phyloP scores from a whole-genome alignment of 805 yeast genomes.

The Saccharomycopsis sp. region DNA sequence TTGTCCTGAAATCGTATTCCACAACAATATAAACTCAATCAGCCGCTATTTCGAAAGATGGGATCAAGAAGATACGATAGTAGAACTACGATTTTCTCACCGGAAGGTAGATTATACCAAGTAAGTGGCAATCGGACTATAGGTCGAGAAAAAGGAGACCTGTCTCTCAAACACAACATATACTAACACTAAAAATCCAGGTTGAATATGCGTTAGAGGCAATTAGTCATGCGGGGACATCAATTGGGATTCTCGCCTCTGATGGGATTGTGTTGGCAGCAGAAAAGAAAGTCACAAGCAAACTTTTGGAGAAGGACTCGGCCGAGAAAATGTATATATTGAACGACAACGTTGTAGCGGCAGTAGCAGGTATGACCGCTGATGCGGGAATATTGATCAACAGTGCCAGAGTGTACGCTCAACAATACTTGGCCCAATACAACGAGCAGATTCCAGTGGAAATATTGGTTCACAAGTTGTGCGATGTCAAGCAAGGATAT shows the following conservation, averaged over 20 bases:
- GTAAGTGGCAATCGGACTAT: constrained; percentile 31
- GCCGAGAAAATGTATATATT: constrained; percentile 88
- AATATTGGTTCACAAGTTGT: constrained; percentile 75
- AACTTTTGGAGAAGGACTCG: constrained; percentile 86
- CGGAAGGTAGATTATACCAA: constrained; percentile 97
- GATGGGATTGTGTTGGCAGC: constrained; percentile 93
- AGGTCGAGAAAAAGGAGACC: background rate
- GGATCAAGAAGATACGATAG: constrained; percentile 98
- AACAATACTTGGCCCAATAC: constrained; percentile 75
- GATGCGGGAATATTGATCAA: constrained; percentile 90
- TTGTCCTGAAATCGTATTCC: background rate
- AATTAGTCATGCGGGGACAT: constrained; percentile 93
- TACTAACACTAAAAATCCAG: constrained; percentile 26
- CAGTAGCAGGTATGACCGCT: constrained; percentile 97
- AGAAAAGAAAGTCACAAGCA: constrained; percentile 90
- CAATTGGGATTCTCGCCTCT: constrained; percentile 84
- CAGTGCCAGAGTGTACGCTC: constrained; percentile 80
- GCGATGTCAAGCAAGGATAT: constrained; percentile 95
- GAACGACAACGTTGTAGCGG: constrained; percentile 78
- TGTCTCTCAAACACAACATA: background rate
- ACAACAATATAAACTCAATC: background rate
- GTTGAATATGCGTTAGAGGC: constrained; percentile 97
- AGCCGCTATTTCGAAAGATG: constrained; percentile 32
- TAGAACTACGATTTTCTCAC: constrained; percentile 97
- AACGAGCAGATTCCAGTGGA: constrained; percentile 94